Conservation (phyloP, 2,329 filamentous ascomycete species). For the Arthrobotrys megalospora region DNA sequence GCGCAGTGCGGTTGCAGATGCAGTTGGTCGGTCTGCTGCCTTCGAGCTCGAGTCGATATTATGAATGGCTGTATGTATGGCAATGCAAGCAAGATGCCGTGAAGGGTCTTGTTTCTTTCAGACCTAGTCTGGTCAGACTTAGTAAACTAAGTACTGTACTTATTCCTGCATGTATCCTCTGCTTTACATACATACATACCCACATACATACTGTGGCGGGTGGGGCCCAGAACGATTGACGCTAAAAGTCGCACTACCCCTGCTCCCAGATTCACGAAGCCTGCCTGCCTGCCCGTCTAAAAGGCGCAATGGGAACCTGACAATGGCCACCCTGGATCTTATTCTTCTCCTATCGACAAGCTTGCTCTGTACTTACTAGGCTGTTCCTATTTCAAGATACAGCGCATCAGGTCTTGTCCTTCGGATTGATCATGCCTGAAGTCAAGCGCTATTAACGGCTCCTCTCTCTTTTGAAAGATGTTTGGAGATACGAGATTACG, state of each 20-base stretch:
- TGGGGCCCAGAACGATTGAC: conserved; percentile 57
- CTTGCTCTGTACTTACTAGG: background rate
- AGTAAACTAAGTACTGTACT: conserved; percentile 18
- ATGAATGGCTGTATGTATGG: conserved; percentile 38
- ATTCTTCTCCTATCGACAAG: conserved; percentile 26
- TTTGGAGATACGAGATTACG: conserved; percentile 35
- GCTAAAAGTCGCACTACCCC: conserved; percentile 49
- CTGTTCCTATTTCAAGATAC: conserved; percentile 58
- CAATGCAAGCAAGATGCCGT: conserved; percentile 59
- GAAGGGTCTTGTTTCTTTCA: conserved; percentile 58
- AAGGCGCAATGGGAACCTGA: conserved; percentile 48
- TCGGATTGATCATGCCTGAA: conserved; percentile 38
- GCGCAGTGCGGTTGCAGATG: conserved; percentile 21
- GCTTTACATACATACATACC: conserved; percentile 10
- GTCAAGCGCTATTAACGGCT: conserved; percentile 8
- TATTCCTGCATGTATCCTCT: conserved; percentile 34
- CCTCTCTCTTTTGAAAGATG: background rate
- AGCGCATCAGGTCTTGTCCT: conserved; percentile 24
- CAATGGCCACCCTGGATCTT: conserved; percentile 34
- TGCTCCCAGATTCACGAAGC: conserved; percentile 23
- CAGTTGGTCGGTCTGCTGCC: conserved; percentile 25
- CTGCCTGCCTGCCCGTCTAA: conserved; percentile 42
- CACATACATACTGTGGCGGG: conserved; percentile 50
- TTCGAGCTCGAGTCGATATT: conserved; percentile 16
- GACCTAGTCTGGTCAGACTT: conserved; percentile 25